phyloP scores from a whole-genome alignment of 2,329 filamentous ascomycete species.

The Talaromyces amestolkiae region DNA sequence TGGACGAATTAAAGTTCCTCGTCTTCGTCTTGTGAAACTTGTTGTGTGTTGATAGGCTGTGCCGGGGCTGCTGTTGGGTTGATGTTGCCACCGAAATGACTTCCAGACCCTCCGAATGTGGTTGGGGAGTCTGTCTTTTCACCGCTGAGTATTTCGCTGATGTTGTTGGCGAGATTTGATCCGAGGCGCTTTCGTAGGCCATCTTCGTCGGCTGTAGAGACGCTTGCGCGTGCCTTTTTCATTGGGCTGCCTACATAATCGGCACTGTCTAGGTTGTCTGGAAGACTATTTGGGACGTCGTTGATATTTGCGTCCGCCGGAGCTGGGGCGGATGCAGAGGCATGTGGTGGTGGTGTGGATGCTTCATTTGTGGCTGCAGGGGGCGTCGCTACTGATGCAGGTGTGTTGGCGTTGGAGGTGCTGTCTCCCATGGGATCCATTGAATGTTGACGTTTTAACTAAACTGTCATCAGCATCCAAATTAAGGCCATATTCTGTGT shows the following conservation, averaged over 20 bases:
- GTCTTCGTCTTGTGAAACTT: conserved; percentile 9
- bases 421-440: conserved; percentile 51
- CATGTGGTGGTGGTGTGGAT: conserved; percentile 39
- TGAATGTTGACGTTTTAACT: conserved; percentile 67
- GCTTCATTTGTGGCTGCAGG: conserved; percentile 30
- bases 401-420: conserved; percentile 42
- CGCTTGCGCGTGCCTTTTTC: conserved; percentile 48
- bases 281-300: conserved; percentile 26
- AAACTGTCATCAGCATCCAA: conserved; percentile 17
- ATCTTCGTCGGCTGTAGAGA: conserved; percentile 43
- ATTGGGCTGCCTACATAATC: conserved; percentile 46
- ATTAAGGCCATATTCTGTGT: neutral
- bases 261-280: conserved; percentile 29
- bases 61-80: neutral
- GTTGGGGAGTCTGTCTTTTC: conserved; percentile 4
- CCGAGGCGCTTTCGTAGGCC: conserved; percentile 41
- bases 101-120: conserved; percentile 14
- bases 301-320: neutral
- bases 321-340: conserved; percentile 17
- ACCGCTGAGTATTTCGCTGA: conserved; percentile 34
- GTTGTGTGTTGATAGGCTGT: neutral
- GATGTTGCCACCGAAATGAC: conserved; percentile 20
- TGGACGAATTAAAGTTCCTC: conserved; percentile 15
- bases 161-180: conserved; percentile 30
- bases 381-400: conserved; percentile 38